A percentile compares a stretch with the other conserved stretches of the same genome.
Conservation (phyloP, 225 moss, liverwort and hornwort genomes). For the Takakia lepidozioides region DNA sequence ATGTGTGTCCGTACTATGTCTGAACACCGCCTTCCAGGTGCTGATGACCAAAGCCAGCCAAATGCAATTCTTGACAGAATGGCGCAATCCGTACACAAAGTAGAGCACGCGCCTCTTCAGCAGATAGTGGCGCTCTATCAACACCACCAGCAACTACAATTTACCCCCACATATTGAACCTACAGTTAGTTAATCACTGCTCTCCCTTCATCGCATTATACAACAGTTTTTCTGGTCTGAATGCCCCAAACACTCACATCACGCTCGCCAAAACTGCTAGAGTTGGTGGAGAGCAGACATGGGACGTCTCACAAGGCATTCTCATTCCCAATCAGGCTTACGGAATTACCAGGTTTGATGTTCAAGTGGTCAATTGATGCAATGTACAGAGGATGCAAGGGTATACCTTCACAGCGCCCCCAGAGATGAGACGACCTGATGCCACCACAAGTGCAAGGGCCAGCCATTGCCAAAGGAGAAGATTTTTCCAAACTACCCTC, state of each 20-base stretch:
- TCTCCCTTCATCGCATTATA: no score
- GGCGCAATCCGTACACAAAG: constrained; percentile 94
- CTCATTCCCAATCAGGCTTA: no score
- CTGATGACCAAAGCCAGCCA: constrained; percentile 97
- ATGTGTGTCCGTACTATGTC: constrained; percentile 55
- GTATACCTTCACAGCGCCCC: constrained; percentile 85
- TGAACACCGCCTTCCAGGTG: constrained; percentile 88
- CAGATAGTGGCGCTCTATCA: constrained; percentile 95
- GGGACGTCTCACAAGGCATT: no score
- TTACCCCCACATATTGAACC: constrained; percentile 13
- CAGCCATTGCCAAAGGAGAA: constrained; percentile 95
- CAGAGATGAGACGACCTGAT: constrained; percentile 90
- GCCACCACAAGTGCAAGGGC: constrained; percentile 82
- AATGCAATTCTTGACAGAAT: constrained; percentile 92
- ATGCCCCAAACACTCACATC: no score
- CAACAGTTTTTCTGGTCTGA: no score
- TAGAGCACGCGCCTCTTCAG: constrained; percentile 94
- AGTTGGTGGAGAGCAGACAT: no score
- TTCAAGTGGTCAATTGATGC: no score
- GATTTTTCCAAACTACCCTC: constrained; percentile 56
- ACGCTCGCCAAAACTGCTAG: no score
- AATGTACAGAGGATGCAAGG: no score
- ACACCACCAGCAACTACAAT: constrained; percentile 86
- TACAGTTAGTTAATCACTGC: neutral
- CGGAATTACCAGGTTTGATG: no score